Conservation (phyloP, 805 yeast genomes). For the Candida easanensis region DNA sequence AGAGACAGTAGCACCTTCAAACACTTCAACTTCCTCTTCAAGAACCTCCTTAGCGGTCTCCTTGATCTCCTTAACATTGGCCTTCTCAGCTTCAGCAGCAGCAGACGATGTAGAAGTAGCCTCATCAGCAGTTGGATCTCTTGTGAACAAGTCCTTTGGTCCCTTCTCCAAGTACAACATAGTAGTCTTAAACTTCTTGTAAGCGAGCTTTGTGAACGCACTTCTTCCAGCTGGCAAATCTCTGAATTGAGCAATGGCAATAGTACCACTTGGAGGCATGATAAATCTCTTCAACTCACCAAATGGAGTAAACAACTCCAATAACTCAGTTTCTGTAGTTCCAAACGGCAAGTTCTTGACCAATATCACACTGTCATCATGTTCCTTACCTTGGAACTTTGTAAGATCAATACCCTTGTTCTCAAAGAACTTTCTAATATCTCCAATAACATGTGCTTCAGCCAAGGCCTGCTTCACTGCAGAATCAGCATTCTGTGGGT, state of each 20-base stretch:
- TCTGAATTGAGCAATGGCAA: constrained; percentile 88
- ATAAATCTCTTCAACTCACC: constrained; percentile 79
- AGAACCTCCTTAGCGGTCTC: constrained; percentile 21
- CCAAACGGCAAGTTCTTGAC: constrained; percentile 92
- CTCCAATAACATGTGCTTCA: constrained; percentile 92
- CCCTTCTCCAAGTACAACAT: constrained; percentile 92
- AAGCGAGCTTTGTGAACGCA: constrained; percentile 86
- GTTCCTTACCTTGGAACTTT: constrained; percentile 59
- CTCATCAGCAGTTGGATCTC: constrained; percentile 42
- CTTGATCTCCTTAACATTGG: constrained; percentile 19
- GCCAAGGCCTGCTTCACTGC: constrained; percentile 98
- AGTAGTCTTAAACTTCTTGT: constrained; percentile 82
- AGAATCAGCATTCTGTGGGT: constrained; percentile 80
- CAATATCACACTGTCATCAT: constrained; percentile 77
- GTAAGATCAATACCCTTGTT: constrained; percentile 79
- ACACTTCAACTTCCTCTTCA: constrained; percentile 35
- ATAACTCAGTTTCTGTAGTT: constrained; percentile 74
- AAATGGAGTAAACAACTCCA: constrained; percentile 74
- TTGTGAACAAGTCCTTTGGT: constrained; percentile 74
- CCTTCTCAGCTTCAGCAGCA: constrained; percentile 30
- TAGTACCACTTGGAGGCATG: constrained; percentile 96
- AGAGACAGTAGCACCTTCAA: constrained; percentile 78
- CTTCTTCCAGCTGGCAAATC: constrained; percentile 81
- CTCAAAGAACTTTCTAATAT: constrained; percentile 85
- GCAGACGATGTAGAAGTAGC: constrained; percentile 15